Evolutionary conservation across 1,284 basidiomycete species (phyloP), one percentile per base, ranked within the genome.

Genomic region (Heimioporus punctisporus): DNA sequence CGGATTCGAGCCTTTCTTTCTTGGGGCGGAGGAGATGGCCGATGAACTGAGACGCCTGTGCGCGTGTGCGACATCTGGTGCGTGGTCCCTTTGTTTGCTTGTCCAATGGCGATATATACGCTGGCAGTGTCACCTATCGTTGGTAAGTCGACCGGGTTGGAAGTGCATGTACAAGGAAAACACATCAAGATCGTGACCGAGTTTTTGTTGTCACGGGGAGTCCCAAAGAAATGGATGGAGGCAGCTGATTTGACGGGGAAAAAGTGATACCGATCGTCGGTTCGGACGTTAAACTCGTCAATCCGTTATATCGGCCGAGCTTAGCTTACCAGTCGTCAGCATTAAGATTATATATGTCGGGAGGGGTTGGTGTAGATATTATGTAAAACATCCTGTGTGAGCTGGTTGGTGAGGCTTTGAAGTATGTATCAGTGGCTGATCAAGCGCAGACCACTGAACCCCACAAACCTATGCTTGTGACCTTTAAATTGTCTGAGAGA

Each of bases 101-200:
- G 15, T 15, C 51, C 10, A 54, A 19, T 27, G 5, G 31, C 30
- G 9, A 34, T 42, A 47, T 39, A 54, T 48, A 46, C 21, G 39
- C 19, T 26, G 40, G 31, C 48, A 90, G 88, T 89, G 12, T 79
- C 81, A 0, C 81, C 83, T 1, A 56, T 81, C 10, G 73, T 75
- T 3, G 85, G 86, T 0, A 85, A 82, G 60, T 68, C 76, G 9
- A 72, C 76, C 14, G 81, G 79, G 5, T 66, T 84, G 51, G 88
- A 94, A 64, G 85, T 95, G 8, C 76, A 91, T 64, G 86, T 95
- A 0, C 92, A 95, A 68, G 93, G 93, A 1, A 90, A 88, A 58
- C 93, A 95, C 65, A 75, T 80, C 45, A 83, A 84, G 61, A 74
- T 78, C 2, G 86, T 93, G 17, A 76, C 77, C 17, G 86, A 89